A percentile compares a stretch with the other conserved stretches of the same genome.
These are phyloP conservation scores for Kurtzmaniella quercitrusa DNA, from an alignment of 1,139 yeast genomes.

Conservation along the genomic window DNA sequence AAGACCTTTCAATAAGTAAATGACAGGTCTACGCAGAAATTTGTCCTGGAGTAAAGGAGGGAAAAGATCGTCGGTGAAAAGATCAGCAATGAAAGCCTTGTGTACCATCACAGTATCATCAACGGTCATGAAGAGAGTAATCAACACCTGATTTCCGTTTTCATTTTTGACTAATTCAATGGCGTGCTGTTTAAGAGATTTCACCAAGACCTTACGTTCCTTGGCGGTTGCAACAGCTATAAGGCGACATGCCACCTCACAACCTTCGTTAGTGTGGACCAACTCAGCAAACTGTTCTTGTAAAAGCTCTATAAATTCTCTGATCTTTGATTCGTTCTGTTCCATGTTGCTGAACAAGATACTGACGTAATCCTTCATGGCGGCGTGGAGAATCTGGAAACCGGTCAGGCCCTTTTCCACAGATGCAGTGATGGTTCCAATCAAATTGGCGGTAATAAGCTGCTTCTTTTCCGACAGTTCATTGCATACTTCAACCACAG, in stretches of 20 bases:
- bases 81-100: conserved; percentile 65
- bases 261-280: conserved; percentile 92
- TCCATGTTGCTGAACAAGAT: conserved; percentile 53
- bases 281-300: conserved; percentile 90
- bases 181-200: conserved; percentile 68
- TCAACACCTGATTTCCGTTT: conserved; percentile 78
- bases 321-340: conserved; percentile 54
- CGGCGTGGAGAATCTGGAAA: conserved; percentile 93
- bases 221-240: conserved; percentile 86
- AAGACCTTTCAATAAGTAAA: conserved; percentile 75
- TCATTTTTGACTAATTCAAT: conserved; percentile 76
- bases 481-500: conserved; percentile 60
- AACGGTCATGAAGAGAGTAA: conserved; percentile 76
- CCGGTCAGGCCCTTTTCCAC: conserved; percentile 96
- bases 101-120: conserved; percentile 87
- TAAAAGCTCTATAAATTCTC: conserved; percentile 78
- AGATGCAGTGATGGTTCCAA: conserved; percentile 82
- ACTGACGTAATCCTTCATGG: conserved; percentile 82
- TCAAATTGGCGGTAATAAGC: conserved; percentile 69
- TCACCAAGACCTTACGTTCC: conserved; percentile 79
- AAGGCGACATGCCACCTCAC: conserved; percentile 80
- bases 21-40: conserved; percentile 83
- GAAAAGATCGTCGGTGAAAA: conserved; percentile 51
- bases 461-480: conserved; percentile 82
- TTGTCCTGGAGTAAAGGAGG: conserved; percentile 63